Conservation (phyloP, 2,329 filamentous ascomycete genomes). For the Tolypocladium ophioglossoides region DNA sequence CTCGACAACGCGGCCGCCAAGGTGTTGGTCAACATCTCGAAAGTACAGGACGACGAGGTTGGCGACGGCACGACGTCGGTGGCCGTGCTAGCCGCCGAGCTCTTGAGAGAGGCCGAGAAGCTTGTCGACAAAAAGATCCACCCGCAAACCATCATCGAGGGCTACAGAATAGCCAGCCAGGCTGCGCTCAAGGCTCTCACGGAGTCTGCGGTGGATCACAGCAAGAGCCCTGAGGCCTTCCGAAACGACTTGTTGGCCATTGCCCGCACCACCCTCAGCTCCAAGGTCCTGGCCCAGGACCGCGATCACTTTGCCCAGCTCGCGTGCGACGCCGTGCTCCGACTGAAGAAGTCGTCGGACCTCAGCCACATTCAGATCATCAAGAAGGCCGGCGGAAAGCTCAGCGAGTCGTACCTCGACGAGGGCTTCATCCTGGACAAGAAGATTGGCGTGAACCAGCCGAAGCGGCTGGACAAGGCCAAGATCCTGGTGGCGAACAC, state of each 20-base stretch:
- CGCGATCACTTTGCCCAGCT: constrained; percentile 83
- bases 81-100: constrained; percentile 85
- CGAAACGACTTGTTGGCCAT: constrained; percentile 83
- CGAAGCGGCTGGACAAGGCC: constrained; percentile 92
- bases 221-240: constrained; percentile 72
- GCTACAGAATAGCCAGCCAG: constrained; percentile 90
- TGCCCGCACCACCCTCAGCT: constrained; percentile 89
- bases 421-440: constrained; percentile 98
- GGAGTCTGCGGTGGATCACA: constrained; percentile 80
- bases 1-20: constrained; percentile 98
- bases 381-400: constrained; percentile 97
- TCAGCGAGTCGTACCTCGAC: constrained; percentile 94
- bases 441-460: constrained; percentile 98
- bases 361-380: constrained; percentile 98
- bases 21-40: constrained; percentile 97
- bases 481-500: constrained; percentile 98
- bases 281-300: constrained; percentile 92
- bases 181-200: constrained; percentile 80
- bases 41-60: constrained; percentile 98
- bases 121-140: constrained; percentile 98
- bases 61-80: constrained; percentile 98
- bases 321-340: constrained; percentile 82
- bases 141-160: constrained; percentile 98
- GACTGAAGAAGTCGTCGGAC: constrained; percentile 82
- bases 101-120: constrained; percentile 93